These are phyloP conservation scores for Calonectria leucothoes DNA, from an alignment of 2,329 filamentous ascomycete genomes.

Conservation along the genomic window DNA sequence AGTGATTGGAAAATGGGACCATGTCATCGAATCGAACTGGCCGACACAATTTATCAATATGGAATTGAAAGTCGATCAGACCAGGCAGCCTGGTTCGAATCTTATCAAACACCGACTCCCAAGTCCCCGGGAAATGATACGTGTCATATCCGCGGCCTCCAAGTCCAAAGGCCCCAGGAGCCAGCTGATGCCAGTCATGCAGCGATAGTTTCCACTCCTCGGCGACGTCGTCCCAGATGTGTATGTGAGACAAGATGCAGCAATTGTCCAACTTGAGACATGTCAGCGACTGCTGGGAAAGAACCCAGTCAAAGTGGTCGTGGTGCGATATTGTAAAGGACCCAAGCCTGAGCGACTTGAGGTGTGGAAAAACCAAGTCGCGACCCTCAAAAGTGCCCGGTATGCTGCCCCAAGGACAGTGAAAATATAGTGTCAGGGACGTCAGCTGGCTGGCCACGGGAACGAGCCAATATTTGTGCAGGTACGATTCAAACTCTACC, in stretches of 20 bases:
- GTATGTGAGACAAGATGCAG: constrained; percentile 12
- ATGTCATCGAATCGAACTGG: not conserved
- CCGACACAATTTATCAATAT: not conserved
- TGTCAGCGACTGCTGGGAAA: constrained; percentile 16
- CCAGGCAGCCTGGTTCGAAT: constrained; percentile 23
- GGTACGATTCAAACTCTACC: constrained; percentile 28
- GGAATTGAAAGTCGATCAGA: not conserved
- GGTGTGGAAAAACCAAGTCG: constrained; percentile 29
- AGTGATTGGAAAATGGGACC: not conserved
- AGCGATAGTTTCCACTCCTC: not conserved
- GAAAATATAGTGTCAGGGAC: constrained; percentile 31
- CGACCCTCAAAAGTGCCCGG: constrained; percentile 35
- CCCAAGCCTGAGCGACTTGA: constrained; percentile 31
- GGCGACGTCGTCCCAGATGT: rapidly evolving
- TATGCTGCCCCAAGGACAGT: constrained; percentile 28
- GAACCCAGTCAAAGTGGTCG: constrained; percentile 41
- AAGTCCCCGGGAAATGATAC: constrained; percentile 14
- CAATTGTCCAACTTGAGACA: constrained; percentile 21
- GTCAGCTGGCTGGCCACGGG: constrained; percentile 30
- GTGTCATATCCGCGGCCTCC: rapidly evolving
- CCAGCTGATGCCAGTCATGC: constrained; percentile 21
- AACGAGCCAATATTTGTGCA: constrained; percentile 25
- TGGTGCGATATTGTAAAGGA: constrained; percentile 27
- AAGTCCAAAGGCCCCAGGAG: not conserved
- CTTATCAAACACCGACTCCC: constrained; percentile 34